These are phyloP conservation scores for Scutellaria barbata DNA, from an alignment of 257 asterid species.

Conservation along the genomic window DNA sequence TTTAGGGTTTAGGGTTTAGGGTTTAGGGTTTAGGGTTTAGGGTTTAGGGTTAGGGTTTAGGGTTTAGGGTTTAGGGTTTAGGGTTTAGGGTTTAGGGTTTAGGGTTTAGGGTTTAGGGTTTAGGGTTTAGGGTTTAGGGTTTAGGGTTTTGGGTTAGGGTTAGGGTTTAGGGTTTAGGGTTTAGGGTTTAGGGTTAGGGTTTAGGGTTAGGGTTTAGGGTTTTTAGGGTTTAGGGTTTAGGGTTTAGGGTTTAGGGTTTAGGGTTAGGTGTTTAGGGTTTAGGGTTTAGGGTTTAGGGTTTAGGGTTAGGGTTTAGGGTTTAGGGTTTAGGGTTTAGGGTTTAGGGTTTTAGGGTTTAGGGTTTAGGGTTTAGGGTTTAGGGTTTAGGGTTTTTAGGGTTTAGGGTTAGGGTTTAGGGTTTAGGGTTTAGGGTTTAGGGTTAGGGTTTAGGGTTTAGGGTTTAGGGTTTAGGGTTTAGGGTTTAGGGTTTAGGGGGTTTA, in stretches of 20 bases:
- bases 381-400: background rate
- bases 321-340: too few relatives aligned
- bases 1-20: slow-evolving; percentile 6
- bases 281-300: background rate
- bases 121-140: slow-evolving; percentile 3
- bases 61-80: slow-evolving; percentile 6
- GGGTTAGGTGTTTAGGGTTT: background rate
- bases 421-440: background rate
- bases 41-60: slow-evolving; percentile 7
- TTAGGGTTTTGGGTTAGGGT: background rate
- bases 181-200: background rate
- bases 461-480: background rate
- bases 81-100: slow-evolving; percentile 7
- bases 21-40: slow-evolving; percentile 6
- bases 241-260: background rate
- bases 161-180: background rate
- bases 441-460: background rate
- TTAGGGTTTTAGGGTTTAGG: background rate
- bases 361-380: background rate
- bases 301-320: background rate
- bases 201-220: slow-evolving; percentile 7
- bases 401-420: background rate
- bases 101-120: slow-evolving; percentile 7
- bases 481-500: background rate
- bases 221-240: background rate